Evolutionary conservation across 192 early-diverging fungal species (phyloP).

Genomic region (Glomus cerebriforme): DNA sequence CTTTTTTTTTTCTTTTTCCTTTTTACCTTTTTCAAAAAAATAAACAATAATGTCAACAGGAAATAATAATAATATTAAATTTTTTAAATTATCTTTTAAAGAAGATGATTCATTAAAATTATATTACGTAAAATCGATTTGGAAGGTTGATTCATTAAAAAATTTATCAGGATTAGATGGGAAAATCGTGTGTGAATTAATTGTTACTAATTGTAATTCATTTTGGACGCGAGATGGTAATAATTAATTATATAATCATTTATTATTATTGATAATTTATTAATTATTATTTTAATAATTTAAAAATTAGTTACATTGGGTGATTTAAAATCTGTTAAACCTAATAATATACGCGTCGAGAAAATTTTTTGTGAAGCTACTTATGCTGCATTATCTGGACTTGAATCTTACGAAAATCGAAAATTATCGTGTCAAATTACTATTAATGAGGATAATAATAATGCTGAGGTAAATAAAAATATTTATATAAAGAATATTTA

Average conservation of each 20-base stretch:
- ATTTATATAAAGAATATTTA: too few relatives aligned
- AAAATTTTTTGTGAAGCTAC: conserved; percentile 6
- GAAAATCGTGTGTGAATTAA: neutral
- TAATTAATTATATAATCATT: too few relatives aligned
- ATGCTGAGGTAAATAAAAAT: neutral
- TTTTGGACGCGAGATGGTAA: conserved; percentile 12
- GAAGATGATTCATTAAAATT: neutral
- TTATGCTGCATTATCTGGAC: conserved; percentile 4
- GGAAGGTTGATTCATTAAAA: neutral
- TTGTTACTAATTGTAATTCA: neutral
- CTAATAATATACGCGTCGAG: neutral
- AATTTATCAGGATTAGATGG: neutral
- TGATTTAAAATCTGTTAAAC: neutral
- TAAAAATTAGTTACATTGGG: neutral
- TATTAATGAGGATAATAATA: neutral
- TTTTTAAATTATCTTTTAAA: neutral
- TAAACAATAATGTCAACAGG: neutral
- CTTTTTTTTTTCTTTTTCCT: too few relatives aligned
- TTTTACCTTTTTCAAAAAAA: neutral
- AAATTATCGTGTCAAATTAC: neutral
- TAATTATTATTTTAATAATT: neutral
- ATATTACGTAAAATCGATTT: neutral
- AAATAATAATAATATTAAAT: neutral
- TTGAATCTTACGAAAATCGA: neutral
- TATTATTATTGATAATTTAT: too few relatives aligned